phyloP scores from a whole-genome alignment of 1,139 yeast species.

The Nakaseomyces bracarensis region DNA sequence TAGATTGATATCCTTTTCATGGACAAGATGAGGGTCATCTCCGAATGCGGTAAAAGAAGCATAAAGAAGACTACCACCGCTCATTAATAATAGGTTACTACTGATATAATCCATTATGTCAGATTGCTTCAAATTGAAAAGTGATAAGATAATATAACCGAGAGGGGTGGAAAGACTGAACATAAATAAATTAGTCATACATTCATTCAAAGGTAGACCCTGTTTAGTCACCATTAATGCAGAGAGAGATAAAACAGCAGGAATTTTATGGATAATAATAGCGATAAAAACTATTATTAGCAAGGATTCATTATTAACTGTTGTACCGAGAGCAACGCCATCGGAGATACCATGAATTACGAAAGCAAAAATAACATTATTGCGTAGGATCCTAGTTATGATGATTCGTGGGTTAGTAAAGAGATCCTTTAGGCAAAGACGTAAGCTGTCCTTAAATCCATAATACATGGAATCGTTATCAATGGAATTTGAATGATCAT shows the following conservation, averaged over 20 bases:
- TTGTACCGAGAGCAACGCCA: constrained; percentile 56
- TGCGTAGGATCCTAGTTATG: constrained; percentile 18
- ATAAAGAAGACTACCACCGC: constrained; percentile 32
- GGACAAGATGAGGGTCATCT: constrained; percentile 6
- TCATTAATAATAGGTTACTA: constrained; percentile 28
- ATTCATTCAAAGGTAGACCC: constrained; percentile 25
- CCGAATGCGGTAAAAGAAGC: constrained; percentile 30
- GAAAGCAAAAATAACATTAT: constrained; percentile 48
- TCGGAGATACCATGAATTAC: constrained; percentile 54
- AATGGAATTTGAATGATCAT: constrained; percentile 5
- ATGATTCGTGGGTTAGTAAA: constrained; percentile 20
- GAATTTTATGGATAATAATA: constrained; percentile 53
- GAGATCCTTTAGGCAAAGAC: constrained; percentile 16
- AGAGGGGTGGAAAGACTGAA: constrained; percentile 31
- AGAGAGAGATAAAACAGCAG: constrained; percentile 53
- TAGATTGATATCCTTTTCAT: neutral
- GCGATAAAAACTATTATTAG: constrained; percentile 43
- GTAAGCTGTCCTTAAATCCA: neutral
- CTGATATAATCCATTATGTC: constrained; percentile 26
- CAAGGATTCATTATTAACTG: constrained; percentile 39
- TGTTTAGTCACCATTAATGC: constrained; percentile 31
- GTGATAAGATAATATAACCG: constrained; percentile 26
- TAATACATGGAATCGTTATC: constrained; percentile 6
- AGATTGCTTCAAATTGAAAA: constrained; percentile 21
- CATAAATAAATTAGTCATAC: constrained; percentile 26